Conservation (phyloP, 306 rosid species). For the Pueraria montana region DNA sequence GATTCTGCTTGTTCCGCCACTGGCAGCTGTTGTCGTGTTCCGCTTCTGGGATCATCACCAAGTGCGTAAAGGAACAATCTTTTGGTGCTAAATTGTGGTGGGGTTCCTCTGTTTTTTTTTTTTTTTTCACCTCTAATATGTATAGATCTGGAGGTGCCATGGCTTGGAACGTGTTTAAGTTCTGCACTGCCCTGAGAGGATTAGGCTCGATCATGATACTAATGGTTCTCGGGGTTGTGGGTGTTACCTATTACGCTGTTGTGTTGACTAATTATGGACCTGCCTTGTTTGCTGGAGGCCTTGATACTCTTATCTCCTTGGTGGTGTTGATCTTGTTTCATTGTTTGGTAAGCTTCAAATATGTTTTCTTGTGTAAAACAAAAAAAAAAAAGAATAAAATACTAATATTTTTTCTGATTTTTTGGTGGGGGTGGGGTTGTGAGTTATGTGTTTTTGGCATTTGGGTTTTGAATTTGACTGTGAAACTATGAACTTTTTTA, state of each 20-base stretch:
- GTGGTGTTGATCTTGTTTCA: conserved; percentile 74
- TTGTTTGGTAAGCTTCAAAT: conserved; percentile 63
- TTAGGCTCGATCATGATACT: conserved; percentile 85
- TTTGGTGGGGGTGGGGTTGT: neutral
- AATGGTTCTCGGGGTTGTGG: conserved; percentile 78
- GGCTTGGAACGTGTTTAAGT: conserved; percentile 94
- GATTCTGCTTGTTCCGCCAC: neutral
- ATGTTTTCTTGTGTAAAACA: neutral
- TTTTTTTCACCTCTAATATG: conserved; percentile 52
- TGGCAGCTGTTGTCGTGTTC: neutral
- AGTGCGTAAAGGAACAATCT: neutral
- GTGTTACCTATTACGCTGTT: conserved; percentile 80
- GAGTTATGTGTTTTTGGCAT: neutral
- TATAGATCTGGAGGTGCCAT: conserved; percentile 82
- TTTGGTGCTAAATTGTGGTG: conserved; percentile 8
- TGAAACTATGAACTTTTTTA: neutral
- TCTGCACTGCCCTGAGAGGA: conserved; percentile 83
- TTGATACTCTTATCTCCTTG: conserved; percentile 61
- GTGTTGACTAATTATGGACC: conserved; percentile 81
- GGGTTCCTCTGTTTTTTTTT: conserved; percentile 23
- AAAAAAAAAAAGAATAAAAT: neutral
- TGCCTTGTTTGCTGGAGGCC: conserved; percentile 61
- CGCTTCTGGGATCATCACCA: neutral
- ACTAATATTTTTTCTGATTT: neutral
- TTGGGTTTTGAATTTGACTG: conserved; percentile 24